phyloP scores from a whole-genome alignment of 2,329 filamentous ascomycete species.

The Neofusicoccum umdonicola region DNA sequence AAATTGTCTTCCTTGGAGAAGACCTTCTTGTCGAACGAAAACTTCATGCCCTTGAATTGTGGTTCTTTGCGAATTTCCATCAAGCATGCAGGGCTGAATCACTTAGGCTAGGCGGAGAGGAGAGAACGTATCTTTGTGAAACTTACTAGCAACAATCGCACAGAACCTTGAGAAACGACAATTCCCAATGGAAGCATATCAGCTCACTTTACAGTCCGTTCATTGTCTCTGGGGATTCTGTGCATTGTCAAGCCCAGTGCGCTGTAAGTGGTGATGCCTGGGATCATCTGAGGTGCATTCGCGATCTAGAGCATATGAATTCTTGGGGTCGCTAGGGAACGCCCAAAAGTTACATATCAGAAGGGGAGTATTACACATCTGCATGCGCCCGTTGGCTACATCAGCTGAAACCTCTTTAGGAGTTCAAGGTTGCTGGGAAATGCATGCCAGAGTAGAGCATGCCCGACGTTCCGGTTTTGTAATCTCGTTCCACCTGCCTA shows the following conservation, averaged over 20 bases:
- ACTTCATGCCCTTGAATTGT: conserved; percentile 13
- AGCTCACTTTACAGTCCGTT: neutral
- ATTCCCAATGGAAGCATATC: neutral
- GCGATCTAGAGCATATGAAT: neutral
- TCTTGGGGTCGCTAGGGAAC: neutral
- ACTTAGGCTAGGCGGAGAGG: neutral
- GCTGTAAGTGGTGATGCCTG: too few relatives aligned
- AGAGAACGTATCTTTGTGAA: neutral
- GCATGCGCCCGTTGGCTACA: neutral
- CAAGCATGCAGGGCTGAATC: conserved; percentile 30
- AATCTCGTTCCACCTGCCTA: neutral
- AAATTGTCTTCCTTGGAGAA: too few relatives aligned
- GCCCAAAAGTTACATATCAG: neutral
- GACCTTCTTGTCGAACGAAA: too few relatives aligned
- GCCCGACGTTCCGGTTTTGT: conserved; percentile 21
- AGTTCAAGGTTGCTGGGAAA: neutral
- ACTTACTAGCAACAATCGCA: neutral
- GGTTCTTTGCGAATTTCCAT: conserved; percentile 30
- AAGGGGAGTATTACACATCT: neutral
- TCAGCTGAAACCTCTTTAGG: neutral
- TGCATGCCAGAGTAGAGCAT: conserved; percentile 23
- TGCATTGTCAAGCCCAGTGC: neutral
- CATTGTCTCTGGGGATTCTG: neutral
- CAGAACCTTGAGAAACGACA: neutral
- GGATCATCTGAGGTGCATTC: neutral